Conservation (phyloP, 176 grass and related monocot genomes). For the Lolium multiflorum region DNA sequence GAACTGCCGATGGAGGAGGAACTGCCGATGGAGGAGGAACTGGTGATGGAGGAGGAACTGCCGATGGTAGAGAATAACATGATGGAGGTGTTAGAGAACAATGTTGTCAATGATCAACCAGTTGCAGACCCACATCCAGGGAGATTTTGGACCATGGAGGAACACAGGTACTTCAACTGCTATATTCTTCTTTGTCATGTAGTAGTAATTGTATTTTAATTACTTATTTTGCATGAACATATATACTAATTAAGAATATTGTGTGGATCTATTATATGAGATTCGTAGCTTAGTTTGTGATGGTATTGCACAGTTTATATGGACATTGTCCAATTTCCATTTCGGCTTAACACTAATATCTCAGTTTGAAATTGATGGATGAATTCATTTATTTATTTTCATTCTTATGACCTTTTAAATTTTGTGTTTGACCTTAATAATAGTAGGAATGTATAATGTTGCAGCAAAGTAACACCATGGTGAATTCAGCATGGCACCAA, state of each 20-base stretch:
- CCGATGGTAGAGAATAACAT: too few relatives aligned
- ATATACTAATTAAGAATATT: background rate
- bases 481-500: background rate
- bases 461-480: background rate
- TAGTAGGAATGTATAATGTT: background rate
- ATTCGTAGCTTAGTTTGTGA: background rate
- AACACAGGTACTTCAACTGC: constrained; percentile 36
- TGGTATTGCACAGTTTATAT: background rate
- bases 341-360: background rate
- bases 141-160: constrained; percentile 20
- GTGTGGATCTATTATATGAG: background rate
- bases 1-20: too few relatives aligned
- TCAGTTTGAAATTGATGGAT: background rate
- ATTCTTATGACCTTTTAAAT: background rate
- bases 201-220: background rate
- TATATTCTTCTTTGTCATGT: background rate
- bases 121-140: background rate
- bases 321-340: background rate
- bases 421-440: background rate
- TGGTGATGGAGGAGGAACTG: too few relatives aligned
- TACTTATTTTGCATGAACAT: background rate
- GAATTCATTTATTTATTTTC: background rate
- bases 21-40: too few relatives aligned
- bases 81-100: background rate
- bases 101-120: background rate